Conservation (phyloP, 139 green algal species). For the Closterium sp. region DNA sequence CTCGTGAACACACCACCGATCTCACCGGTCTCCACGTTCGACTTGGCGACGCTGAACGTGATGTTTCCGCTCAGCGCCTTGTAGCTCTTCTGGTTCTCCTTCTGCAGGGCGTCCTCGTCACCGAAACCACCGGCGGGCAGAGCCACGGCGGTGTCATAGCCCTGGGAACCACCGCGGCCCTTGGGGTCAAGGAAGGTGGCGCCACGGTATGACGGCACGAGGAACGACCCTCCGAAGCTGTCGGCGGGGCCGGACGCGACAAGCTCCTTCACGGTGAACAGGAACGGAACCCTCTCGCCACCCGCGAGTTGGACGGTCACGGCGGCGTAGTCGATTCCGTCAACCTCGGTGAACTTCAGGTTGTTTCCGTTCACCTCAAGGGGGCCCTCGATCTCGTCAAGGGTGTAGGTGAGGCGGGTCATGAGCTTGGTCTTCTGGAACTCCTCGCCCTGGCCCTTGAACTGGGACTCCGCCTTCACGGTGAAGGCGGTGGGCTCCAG, state of each 20-base stretch:
- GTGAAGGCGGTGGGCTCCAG: slow-evolving; percentile 90
- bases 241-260: slow-evolving; percentile 78
- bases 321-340: slow-evolving; percentile 97
- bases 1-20: slow-evolving; percentile 96
- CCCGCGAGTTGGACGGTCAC: slow-evolving; percentile 95
- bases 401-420: slow-evolving; percentile 97
- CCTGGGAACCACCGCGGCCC: slow-evolving; percentile 90
- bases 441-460: slow-evolving; percentile 12
- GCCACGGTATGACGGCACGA: slow-evolving; percentile 96
- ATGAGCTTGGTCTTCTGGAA: slow-evolving; percentile 96
- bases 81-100: slow-evolving; percentile 94
- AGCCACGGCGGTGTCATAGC: slow-evolving; percentile 94
- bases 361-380: slow-evolving; percentile 62
- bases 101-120: slow-evolving; percentile 83
- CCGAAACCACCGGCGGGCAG: slow-evolving; percentile 71
- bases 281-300: slow-evolving; percentile 97
- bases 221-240: slow-evolving; percentile 90
- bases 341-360: slow-evolving; percentile 89
- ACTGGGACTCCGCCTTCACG: slow-evolving; percentile 58
- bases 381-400: slow-evolving; percentile 72
- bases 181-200: slow-evolving; percentile 99
- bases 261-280: slow-evolving; percentile 98
- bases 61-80: slow-evolving; percentile 71
- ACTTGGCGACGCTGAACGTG: slow-evolving; percentile 92
- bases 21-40: slow-evolving; percentile 82